phyloP scores from a whole-genome alignment of 345 rosid species.

The Camelina laxa region DNA sequence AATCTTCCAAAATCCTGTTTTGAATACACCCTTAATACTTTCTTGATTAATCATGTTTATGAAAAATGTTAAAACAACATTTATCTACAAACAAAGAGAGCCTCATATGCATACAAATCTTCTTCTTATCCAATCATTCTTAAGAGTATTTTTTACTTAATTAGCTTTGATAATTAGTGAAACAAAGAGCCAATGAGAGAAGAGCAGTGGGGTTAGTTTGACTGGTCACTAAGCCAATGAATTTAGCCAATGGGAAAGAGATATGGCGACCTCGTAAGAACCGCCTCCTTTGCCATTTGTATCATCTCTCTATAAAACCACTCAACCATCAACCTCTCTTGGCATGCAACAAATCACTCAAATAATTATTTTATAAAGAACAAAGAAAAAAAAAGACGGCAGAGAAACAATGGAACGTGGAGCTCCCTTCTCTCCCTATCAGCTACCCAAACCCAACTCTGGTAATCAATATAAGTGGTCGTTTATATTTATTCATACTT shows the following conservation, averaged over 20 bases:
- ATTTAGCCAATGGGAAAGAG: conserved; percentile 37
- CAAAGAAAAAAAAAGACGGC: conserved; percentile 25
- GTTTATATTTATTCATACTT: conserved; percentile 2
- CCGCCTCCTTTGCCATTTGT: conserved; percentile 48
- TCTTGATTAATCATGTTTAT: background rate
- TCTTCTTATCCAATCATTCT: background rate
- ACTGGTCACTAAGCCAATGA: conserved; percentile 36
- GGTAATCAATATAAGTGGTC: conserved; percentile 35
- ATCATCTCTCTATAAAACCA: conserved; percentile 42
- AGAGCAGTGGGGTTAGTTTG: conserved; percentile 39
- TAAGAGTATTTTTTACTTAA: background rate
- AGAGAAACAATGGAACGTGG: conserved; percentile 51
- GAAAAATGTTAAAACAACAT: background rate
- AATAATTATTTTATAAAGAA: conserved; percentile 23
- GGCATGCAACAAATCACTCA: conserved; percentile 38
- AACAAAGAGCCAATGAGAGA: conserved; percentile 35
- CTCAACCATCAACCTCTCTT: conserved; percentile 35
- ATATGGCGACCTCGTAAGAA: conserved; percentile 44
- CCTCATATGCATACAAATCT: background rate
- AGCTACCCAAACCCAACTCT: conserved; percentile 40
- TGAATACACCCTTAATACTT: no score
- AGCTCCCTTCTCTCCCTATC: conserved; percentile 43
- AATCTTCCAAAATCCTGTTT: no score
- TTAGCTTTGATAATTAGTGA: conserved; percentile 11
- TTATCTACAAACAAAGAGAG: background rate